phyloP scores from a whole-genome alignment of 148 eudicot genomes.

The Cornus florida region DNA sequence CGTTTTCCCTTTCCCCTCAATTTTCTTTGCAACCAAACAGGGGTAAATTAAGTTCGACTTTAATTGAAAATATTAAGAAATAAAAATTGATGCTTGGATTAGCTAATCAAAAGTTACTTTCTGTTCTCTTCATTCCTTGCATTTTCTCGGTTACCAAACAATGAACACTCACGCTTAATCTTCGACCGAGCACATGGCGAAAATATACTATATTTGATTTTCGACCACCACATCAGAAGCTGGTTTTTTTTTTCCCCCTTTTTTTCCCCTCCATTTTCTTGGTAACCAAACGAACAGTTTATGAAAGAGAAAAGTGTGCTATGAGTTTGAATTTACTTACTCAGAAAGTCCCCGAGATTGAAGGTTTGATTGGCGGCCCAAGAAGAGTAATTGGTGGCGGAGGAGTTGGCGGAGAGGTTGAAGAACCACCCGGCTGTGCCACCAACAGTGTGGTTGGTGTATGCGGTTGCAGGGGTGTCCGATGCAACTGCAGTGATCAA shows the following conservation, averaged over 20 bases:
- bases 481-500: constrained; percentile 16
- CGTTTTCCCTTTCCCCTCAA: background rate
- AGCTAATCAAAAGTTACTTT: background rate
- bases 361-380: constrained; percentile 72
- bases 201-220: too few species aligned
- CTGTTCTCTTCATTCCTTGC: too few species aligned
- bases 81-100: too few species aligned
- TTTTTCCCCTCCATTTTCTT: background rate
- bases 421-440: constrained; percentile 69
- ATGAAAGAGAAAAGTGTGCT: background rate
- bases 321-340: constrained; percentile 32
- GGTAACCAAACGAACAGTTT: background rate
- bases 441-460: constrained; percentile 81
- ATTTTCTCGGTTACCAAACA: too few species aligned
- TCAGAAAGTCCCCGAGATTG: constrained; percentile 71
- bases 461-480: constrained; percentile 26
- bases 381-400: constrained; percentile 50
- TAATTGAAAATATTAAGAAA: background rate
- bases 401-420: constrained; percentile 32
- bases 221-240: too few species aligned
- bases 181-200: too few species aligned
- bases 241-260: background rate
- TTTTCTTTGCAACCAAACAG: constrained; percentile 2
- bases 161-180: too few species aligned
- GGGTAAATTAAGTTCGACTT: background rate